Evolutionary conservation across 208 protist species (phyloP), one percentile per base, ranked within the genome.

Genomic region (Trypanosoma brucei): DNA sequence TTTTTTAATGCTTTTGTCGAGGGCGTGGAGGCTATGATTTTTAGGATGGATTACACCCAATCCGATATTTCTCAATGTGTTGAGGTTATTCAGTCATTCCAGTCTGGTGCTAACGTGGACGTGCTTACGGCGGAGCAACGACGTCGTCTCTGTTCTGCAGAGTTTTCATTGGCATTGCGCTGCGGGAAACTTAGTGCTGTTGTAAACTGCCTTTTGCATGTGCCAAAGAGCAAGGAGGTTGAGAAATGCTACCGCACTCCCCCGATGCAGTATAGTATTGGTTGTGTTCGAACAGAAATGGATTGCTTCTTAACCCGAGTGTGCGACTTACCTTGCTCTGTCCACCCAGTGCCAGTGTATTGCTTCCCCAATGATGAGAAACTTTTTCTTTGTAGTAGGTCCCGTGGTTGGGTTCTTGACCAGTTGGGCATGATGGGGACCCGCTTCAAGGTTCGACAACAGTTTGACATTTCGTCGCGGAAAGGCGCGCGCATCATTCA

Each of bases 1-100:
- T 86, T 79, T 73, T 76, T 57, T 44, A 53, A 76, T 35, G 69
- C 81, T 30, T 59, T 88, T 7, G 72, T 92, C 35, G 65, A 80
- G 13, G 76, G 82, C 55, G 81, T 58, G 78, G 79, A 84, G 44
- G 65, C 4, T 51, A 72, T 51, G 75, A 73, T 9, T 72, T 76
- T 30, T 46, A 62, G 34, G 48, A 52, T 22, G 9, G 36, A 51
- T 42, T 62, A 54, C 48, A 57, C 68, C 44, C 30, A 30, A 37
- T 49, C 31, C 30, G 68, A 66, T 14, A 59, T 76, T 37, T 59
- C 67, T 35, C 79, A 78, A 42, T 92, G 73, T 63, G 50, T 83
- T 6, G 82, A 92, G 46, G 63, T 92, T 35, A 81, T 88, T 72
- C 60, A 77, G 60, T 63, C 72, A 3, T 67, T 88, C 30, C 73